phyloP scores from a whole-genome alignment of 78 protist species.

The Planoprotostelium fungivorum region DNA sequence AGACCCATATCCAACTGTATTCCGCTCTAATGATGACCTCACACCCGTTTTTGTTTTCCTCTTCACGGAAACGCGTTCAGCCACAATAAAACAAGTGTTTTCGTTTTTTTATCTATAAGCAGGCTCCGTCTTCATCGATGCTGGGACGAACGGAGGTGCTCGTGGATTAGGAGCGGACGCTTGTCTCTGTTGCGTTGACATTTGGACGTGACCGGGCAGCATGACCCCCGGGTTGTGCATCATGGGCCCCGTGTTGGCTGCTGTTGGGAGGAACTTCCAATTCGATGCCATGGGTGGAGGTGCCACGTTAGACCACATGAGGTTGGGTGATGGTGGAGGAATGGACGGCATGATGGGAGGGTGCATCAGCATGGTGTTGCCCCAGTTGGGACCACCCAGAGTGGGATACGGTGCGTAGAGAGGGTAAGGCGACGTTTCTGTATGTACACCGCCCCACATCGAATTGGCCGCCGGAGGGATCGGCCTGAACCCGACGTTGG shows the following conservation, averaged over 20 bases:
- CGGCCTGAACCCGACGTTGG: no score
- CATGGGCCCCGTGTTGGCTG: background rate
- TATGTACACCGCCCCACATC: background rate
- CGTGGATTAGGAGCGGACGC: background rate
- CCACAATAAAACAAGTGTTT: no score
- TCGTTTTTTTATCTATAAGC: background rate
- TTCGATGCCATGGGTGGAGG: background rate
- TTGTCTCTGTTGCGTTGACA: no score
- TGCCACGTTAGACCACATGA: background rate
- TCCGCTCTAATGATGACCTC: no score
- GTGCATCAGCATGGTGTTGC: background rate
- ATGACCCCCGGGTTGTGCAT: background rate
- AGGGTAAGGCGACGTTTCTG: background rate
- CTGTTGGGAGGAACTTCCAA: background rate
- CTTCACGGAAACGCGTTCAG: no score
- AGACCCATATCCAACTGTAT: slow-evolving; percentile 97
- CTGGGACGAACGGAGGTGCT: background rate
- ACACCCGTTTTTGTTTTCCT: no score
- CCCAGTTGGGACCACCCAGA: background rate
- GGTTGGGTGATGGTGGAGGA: background rate
- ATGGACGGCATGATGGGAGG: background rate
- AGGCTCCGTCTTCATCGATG: background rate
- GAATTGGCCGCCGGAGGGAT: background rate
- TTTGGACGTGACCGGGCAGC: no score
- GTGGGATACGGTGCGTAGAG: background rate